Evolutionary conservation across 2,329 filamentous ascomycete genomes (phyloP).

Genomic region (Sclerotinia minor): DNA sequence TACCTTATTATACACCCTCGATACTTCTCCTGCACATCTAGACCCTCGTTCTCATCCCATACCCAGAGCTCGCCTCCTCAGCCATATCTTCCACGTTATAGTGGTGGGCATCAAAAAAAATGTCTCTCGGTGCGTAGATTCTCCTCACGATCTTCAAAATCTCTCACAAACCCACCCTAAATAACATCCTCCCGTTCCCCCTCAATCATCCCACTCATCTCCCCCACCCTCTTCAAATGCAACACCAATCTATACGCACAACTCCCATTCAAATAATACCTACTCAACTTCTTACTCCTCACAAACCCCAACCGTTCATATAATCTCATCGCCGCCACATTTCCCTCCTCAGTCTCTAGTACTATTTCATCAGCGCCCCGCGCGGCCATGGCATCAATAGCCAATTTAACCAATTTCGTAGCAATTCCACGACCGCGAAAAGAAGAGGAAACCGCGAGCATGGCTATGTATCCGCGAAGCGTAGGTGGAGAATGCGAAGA

Average conservation of each 20-base stretch:
- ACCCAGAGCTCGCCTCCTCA: not conserved
- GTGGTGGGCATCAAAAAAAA: not conserved
- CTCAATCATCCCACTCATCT: constrained; percentile 33
- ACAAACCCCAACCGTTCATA: constrained; percentile 93
- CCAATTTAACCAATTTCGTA: constrained; percentile 82
- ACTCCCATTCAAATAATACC: constrained; percentile 96
- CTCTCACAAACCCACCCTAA: not conserved
- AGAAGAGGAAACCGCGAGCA: constrained; percentile 85
- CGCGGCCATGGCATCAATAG: constrained; percentile 86
- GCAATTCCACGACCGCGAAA: constrained; percentile 85
- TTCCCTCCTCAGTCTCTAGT: constrained; percentile 93
- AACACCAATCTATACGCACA: constrained; percentile 88
- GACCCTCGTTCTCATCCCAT: not conserved
- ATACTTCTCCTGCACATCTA: not conserved
- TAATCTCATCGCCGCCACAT: constrained; percentile 82
- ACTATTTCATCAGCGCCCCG: constrained; percentile 90
- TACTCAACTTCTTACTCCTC: constrained; percentile 85
- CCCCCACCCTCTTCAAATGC: constrained; percentile 44
- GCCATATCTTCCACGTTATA: no score
- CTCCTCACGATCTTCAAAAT: not conserved
- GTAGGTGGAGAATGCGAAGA: constrained; percentile 73
- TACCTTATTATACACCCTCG: not conserved
- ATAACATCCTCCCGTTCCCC: not conserved
- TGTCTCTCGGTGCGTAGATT: not conserved
- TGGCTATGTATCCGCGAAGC: constrained; percentile 92